A percentile compares a stretch with the other conserved stretches of the same genome.
These are phyloP conservation scores for Kluyveromyces aestuarii DNA, from an alignment of 805 yeast genomes.

Conservation along the genomic window DNA sequence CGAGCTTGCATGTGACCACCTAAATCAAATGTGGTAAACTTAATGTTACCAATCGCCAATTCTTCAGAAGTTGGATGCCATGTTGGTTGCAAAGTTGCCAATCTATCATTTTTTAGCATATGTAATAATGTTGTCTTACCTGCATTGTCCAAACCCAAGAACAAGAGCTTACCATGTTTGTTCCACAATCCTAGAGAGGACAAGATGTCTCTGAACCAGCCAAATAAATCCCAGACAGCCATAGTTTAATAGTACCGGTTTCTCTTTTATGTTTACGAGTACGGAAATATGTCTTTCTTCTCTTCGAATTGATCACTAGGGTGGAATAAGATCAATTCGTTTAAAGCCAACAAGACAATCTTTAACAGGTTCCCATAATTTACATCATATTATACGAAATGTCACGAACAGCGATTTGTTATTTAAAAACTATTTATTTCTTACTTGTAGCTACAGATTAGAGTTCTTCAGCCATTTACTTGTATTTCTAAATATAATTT, in stretches of 20 bases:
- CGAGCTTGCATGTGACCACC: conserved; percentile 99
- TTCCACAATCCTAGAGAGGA: conserved; percentile 80
- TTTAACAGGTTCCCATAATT: background rate
- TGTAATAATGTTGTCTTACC: conserved; percentile 89
- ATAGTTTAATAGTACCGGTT: background rate
- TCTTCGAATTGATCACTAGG: too few species aligned
- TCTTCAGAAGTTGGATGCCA: conserved; percentile 98
- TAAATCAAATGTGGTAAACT: conserved; percentile 95
- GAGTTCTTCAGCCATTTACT: too few species aligned
- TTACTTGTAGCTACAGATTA: too few species aligned
- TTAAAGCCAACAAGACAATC: background rate
- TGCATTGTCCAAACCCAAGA: conserved; percentile 95
- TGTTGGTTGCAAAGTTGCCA: conserved; percentile 96
- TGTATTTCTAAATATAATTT: too few species aligned
- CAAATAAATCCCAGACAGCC: conserved; percentile 25
- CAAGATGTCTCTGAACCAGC: conserved; percentile 56
- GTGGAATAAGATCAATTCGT: background rate
- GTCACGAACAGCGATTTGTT: background rate
- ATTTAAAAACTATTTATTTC: too few species aligned
- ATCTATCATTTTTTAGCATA: conserved; percentile 87
- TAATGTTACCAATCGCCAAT: conserved; percentile 89
- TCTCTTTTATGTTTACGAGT: background rate
- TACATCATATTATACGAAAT: background rate
- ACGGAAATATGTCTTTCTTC: too few species aligned
- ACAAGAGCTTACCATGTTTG: conserved; percentile 92